Percentiles rank a stretch among this genome's conserved stretches.
Evolutionary conservation across 2,329 filamentous ascomycete genomes (phyloP).

Genomic region (Talaromyces sp.): DNA sequence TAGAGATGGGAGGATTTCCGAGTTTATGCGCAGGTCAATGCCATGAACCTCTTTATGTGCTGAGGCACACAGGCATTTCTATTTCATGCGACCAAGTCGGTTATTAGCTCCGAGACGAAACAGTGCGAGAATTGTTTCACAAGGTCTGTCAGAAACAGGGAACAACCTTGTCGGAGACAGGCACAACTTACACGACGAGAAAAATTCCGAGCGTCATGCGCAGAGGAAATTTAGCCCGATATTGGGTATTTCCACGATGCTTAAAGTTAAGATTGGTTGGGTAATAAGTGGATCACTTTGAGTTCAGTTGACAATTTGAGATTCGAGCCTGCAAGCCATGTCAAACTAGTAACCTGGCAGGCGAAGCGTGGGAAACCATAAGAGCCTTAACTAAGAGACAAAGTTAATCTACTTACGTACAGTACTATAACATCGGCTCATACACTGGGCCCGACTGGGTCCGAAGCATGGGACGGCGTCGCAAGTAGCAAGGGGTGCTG

Average conservation of each 20-base stretch:
- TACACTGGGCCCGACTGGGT: background rate
- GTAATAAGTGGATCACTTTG: slow-evolving; percentile 1
- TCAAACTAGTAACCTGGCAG: background rate
- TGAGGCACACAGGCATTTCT: background rate
- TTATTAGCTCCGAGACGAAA: slow-evolving; percentile 11
- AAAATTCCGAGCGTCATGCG: slow-evolving; percentile 13
- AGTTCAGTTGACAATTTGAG: background rate
- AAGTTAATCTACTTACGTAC: background rate
- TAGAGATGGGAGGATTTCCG: slow-evolving; percentile 1
- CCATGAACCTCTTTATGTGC: background rate
- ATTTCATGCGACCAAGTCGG: background rate
- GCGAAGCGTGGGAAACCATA: background rate
- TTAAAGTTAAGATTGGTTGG: background rate
- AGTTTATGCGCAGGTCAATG: background rate
- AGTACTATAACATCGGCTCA: background rate
- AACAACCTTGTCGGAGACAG: background rate
- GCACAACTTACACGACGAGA: background rate
- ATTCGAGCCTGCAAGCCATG: background rate
- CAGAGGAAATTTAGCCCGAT: background rate
- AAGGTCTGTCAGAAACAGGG: background rate
- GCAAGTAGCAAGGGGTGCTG: slow-evolving; percentile 13
- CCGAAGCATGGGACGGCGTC: background rate
- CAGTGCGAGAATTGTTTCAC: slow-evolving; percentile 4
- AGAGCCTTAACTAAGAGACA: background rate
- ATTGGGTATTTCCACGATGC: background rate